Evolutionary conservation across 2,329 filamentous ascomycete genomes (phyloP).

Genomic region (Talaromyces sp.): DNA sequence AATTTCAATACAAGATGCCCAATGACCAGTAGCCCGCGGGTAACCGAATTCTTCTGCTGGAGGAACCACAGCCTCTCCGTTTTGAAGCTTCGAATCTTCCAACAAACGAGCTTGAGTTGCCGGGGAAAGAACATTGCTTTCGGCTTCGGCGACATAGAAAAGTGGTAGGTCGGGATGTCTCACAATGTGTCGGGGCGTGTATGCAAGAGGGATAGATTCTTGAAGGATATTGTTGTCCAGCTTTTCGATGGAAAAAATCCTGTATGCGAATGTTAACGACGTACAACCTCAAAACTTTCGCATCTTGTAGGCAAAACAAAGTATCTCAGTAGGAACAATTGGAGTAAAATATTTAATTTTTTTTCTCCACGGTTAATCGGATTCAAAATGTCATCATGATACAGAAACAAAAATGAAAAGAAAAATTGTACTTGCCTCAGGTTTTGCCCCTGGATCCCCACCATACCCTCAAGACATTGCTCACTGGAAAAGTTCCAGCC

Average conservation of each 20-base stretch:
- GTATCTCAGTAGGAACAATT: conserved; percentile 96
- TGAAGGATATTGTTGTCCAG: conserved; percentile 80
- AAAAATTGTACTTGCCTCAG: conserved; percentile 59
- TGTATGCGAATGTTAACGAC: conserved; percentile 20
- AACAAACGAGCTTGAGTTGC: conserved; percentile 71
- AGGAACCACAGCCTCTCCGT: conserved; percentile 64
- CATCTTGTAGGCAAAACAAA: neutral
- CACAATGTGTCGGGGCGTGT: conserved; percentile 83
- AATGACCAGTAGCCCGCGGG: conserved; percentile 73
- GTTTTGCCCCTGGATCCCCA: conserved; percentile 85
- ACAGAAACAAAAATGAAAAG: conserved; percentile 20
- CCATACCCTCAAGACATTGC: conserved; percentile 88
- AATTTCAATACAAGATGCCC: conserved; percentile 92
- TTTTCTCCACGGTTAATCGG: conserved; percentile 34
- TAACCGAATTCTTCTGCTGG: conserved; percentile 84
- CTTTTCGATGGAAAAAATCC: conserved; percentile 88
- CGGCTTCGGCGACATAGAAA: conserved; percentile 91
- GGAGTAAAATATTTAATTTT: conserved; percentile 47
- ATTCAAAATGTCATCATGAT: conserved; percentile 40
- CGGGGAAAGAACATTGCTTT: conserved; percentile 82
- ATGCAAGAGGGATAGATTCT: conserved; percentile 76
- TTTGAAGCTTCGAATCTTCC: conserved; percentile 62
- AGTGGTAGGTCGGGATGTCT: conserved; percentile 81
- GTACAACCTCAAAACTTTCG: conserved; percentile 6
- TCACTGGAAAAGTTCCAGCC: conserved; percentile 96